Evolutionary conservation across 139 green algal species (phyloP), one percentile per base, ranked within the genome.

Genomic region (Chlamydomonas incerta): DNA sequence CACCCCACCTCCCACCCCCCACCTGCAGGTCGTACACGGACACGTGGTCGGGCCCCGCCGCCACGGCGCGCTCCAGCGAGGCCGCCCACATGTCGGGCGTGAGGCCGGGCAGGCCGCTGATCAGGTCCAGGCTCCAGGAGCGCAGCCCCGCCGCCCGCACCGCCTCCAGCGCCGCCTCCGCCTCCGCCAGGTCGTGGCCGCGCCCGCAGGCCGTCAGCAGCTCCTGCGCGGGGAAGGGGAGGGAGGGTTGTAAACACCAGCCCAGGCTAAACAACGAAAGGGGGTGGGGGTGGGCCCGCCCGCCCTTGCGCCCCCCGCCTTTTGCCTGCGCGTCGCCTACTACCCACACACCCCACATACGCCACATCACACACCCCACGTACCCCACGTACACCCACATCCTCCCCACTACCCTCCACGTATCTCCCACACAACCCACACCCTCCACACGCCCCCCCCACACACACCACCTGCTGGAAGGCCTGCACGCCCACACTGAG

Each of bases 1-100:
- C n/a, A n/a, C n/a, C n/a, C n/a, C n/a, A n/a, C n/a, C n/a, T n/a
- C n/a, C n/a, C n/a, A n/a, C n/a, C n/a, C n/a, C n/a, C n/a, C n/a
- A 91, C 93, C 92, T 99, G 97, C 29, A 99, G 91, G 92, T 99
- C 97, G 84, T 99, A 99, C 26, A 97, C 91, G 15, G 95, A 98
- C 15, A 99, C 82, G 90, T 99, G 97, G 63, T 87, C 47, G 5
- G 97, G 95, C 24, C 35, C 57, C 4, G 91, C 90, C 13, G 81
- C 90, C 1, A 99, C 67, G 5, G 95, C 95, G 20, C 82, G 33
- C 18, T 90, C 24, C 80, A 99, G 76, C 2, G 91, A 93, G 28
- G 88, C 24, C 57, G 89, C 67, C 97, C 97, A 99, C 15, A 24
- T 21, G 26, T 93, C 90, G 60, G 74, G 35, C 3, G 74, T 93